Evolutionary conservation across 768 basidiomycete genomes (phyloP), one percentile per base, ranked within the genome.

Genomic region (Mycena capillaripes): DNA sequence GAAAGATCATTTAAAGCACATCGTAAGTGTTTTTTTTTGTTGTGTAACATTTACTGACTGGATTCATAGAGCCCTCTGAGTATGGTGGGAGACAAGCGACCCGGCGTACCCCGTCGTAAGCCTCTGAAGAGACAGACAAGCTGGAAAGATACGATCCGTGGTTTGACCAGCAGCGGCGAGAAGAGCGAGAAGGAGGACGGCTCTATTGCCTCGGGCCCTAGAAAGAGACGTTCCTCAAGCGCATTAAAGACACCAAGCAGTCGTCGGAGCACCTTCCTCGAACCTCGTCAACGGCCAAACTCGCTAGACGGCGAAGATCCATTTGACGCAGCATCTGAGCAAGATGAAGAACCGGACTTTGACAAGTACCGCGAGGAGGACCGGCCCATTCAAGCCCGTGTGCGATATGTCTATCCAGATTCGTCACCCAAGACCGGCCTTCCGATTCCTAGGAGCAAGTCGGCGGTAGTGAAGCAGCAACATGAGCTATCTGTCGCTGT

Each of bases 1-100:
- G 79, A 98, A 93, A 82, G 92, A 97, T 77, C 97, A 99, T 79
- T 82, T 97, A 77, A 89, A 93, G 76, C 96, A 98, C 80, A 89
- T 92, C 68, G 87, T 87, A 70, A 73, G 84, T 19, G 59, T 38
- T 38, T 38, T 16, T 8, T 55, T 23, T 11, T n/a, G 40, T 48
- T 50, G 27, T 36, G 19, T 5, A 27, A 21, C 16, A 21, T 44
- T 30, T 21, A 8, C 23, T 21, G 2, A 30, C 3, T 17, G 29
- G n/a, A 10, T 19, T 14, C 19, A 29, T 68, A 91, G 84, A 95
- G 94, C 72, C 98, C 98, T 12, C 85, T 99, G 61, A 92, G 94
- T 70, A 97, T 98, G 89, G 96, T 98, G 25, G 90, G 91, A 48
- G 95, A 97, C 79, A 87, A 87, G 46, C 86, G 82, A 57, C 83